Evolutionary conservation across 768 basidiomycete genomes (phyloP).

Genomic region (Phaeotremella fagi): DNA sequence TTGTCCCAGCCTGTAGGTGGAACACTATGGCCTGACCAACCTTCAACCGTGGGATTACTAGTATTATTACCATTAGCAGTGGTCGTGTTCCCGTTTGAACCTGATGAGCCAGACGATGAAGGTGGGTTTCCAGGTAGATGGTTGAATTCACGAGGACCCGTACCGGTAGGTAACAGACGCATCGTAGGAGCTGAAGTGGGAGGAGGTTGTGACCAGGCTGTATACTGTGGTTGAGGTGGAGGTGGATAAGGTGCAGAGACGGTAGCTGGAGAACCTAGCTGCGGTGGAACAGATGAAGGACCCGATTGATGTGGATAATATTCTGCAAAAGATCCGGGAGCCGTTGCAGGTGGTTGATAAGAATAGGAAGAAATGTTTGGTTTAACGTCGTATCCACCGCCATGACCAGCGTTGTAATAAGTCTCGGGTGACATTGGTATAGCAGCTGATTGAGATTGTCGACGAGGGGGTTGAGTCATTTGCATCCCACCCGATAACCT

Average conservation of each 20-base stretch:
- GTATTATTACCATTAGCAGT: too few species aligned
- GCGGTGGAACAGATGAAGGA: not conserved
- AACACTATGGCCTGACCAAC: too few species aligned
- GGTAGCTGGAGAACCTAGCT: not conserved
- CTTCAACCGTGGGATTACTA: too few species aligned
- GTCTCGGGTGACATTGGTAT: slow-evolving; percentile 5
- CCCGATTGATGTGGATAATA: slow-evolving; percentile 8
- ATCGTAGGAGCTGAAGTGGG: not conserved
- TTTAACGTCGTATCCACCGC: slow-evolving; percentile 13
- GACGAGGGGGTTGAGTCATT: not conserved
- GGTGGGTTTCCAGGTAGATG: not conserved
- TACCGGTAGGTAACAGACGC: not conserved
- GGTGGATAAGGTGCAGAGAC: not conserved
- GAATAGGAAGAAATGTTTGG: slow-evolving; percentile 6
- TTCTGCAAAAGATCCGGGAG: slow-evolving; percentile 10
- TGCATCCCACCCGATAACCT: not conserved
- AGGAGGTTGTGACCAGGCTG: not conserved
- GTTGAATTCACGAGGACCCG: not conserved
- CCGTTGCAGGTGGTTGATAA: slow-evolving; percentile 17
- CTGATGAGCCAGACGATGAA: not conserved
- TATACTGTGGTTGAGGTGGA: not conserved
- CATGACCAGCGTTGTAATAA: not conserved
- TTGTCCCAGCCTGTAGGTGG: too few species aligned
- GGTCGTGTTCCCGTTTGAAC: not conserved
- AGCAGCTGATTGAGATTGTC: slow-evolving; percentile 6